These are phyloP conservation scores for Colletotrichum noveboracense DNA, from an alignment of 2,329 filamentous ascomycete species.

Conservation along the genomic window DNA sequence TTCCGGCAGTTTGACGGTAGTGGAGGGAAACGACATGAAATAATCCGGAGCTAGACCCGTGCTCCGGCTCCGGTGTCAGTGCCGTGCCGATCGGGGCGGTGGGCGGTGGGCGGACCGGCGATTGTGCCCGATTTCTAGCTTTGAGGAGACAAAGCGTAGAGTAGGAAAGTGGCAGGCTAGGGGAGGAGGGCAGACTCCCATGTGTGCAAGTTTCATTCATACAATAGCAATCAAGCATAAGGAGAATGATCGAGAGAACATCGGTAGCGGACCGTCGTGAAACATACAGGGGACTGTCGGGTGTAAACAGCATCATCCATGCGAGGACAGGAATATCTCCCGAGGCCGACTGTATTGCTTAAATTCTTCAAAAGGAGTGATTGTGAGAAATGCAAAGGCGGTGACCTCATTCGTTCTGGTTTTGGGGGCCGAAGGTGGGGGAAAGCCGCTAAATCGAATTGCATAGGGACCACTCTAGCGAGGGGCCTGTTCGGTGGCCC, in stretches of 20 bases:
- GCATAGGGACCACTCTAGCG: background rate
- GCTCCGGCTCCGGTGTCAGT: background rate
- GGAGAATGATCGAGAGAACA: background rate
- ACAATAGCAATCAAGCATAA: background rate
- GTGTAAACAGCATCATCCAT: constrained; percentile 9
- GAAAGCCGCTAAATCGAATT: constrained; percentile 7
- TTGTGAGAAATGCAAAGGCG: constrained; percentile 5
- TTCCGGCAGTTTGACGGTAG: background rate
- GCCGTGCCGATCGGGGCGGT: background rate
- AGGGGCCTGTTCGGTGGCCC: background rate
- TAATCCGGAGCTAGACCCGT: background rate
- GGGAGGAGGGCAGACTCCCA: background rate
- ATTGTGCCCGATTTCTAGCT: background rate
- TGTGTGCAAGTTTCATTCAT: background rate
- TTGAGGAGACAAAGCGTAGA: background rate
- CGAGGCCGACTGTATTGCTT: background rate
- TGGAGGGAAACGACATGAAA: background rate
- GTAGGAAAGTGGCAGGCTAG: background rate
- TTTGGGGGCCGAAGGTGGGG: constrained; percentile 10
- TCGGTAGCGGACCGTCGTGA: background rate
- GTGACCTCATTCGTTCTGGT: constrained; percentile 16
- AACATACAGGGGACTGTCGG: background rate
- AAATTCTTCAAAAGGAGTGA: background rate
- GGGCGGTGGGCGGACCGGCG: background rate
- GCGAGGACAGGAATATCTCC: background rate